phyloP scores from a whole-genome alignment of 1,139 yeast species.

The Sugiyamaella neomexicana region DNA sequence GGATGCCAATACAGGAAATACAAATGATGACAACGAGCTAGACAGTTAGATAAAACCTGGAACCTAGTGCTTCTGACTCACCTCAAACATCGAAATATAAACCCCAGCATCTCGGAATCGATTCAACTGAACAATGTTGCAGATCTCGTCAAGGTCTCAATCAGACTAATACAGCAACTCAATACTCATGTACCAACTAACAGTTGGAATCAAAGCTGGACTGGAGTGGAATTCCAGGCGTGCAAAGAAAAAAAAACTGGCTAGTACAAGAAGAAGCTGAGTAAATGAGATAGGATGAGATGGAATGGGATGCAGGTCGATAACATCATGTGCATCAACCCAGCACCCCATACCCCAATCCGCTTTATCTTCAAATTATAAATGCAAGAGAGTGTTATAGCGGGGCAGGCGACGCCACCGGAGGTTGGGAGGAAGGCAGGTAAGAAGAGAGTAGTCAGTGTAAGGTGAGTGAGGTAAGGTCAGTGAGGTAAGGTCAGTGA shows the following conservation, averaged over 20 bases:
- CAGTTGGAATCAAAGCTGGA: not conserved
- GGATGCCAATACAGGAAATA: constrained; percentile 60
- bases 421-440: not conserved
- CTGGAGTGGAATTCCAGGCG: not conserved
- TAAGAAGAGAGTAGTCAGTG: too few relatives aligned
- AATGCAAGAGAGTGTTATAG: not conserved
- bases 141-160: not conserved
- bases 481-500: too few relatives aligned
- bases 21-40: constrained; percentile 44
- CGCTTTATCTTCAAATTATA: not conserved
- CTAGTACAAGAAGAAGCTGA: not conserved
- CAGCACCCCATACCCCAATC: constrained; percentile 1
- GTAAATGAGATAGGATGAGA: not conserved
- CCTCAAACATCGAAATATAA: constrained; percentile 26
- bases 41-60: not conserved
- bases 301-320: constrained; percentile 5
- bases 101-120: constrained; percentile 25
- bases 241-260: too few relatives aligned
- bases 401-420: not conserved
- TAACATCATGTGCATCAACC: constrained; percentile 9
- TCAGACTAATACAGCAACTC: not conserved
- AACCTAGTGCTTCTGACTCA: constrained; percentile 14
- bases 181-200: not conserved
- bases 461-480: too few relatives aligned
- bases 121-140: not conserved